A percentile compares a stretch with the other conserved stretches of the same genome.
These are phyloP conservation scores for Solanum appendiculatum DNA, from an alignment of 257 asterid genomes.

Conservation along the genomic window DNA sequence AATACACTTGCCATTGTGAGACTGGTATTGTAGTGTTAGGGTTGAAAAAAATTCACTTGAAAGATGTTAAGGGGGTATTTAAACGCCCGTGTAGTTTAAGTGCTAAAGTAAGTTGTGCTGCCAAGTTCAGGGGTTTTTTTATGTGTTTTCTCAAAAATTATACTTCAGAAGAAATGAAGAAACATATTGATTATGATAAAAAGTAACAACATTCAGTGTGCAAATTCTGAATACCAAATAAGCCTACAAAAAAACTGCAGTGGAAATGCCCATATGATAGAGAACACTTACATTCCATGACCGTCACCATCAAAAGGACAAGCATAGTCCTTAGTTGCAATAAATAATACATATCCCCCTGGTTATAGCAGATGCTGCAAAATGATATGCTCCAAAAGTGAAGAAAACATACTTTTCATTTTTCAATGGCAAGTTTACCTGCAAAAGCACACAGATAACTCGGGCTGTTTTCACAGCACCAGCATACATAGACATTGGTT, in stretches of 20 bases:
- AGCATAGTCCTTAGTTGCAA: constrained; percentile 86
- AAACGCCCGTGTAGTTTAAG: too few species aligned
- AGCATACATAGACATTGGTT: not conserved
- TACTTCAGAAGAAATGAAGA: not conserved
- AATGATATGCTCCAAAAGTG: constrained; percentile 26
- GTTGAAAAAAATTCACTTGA: too few species aligned
- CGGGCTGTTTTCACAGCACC: not conserved
- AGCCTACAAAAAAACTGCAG: not conserved
- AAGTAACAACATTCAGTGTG: not conserved
- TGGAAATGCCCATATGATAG: not conserved
- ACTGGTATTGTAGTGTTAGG: too few species aligned
- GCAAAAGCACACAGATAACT: not conserved
- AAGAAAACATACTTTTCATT: not conserved
- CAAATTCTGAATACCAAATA: not conserved
- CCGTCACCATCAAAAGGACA: constrained; percentile 93
- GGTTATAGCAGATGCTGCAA: constrained; percentile 93
- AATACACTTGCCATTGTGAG: too few species aligned
- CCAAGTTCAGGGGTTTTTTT: too few species aligned
- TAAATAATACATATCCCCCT: constrained; percentile 88
- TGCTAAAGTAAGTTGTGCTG: too few species aligned
- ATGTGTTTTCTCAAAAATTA: too few species aligned
- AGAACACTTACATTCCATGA: constrained; percentile 80
- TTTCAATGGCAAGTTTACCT: not conserved
- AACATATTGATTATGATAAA: not conserved
- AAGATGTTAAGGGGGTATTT: too few species aligned